phyloP scores from a whole-genome alignment of 805 yeast species.

The Candida xiaguanensis region DNA sequence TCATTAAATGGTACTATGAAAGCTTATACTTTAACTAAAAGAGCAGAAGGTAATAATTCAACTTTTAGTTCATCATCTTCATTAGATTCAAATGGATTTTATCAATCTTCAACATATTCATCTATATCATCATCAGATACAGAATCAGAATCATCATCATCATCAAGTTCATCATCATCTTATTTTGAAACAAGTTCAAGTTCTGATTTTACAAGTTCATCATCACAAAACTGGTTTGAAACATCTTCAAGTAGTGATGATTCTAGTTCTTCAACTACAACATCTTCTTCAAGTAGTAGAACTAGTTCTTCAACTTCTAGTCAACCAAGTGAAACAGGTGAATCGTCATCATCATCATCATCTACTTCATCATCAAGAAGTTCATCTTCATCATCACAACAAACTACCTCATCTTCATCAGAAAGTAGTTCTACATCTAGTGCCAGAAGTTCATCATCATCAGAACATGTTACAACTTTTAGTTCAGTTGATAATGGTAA shows the following conservation, averaged over 20 bases:
- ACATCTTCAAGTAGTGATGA: neutral
- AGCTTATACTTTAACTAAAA: neutral
- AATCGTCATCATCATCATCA: neutral
- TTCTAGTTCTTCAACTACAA: neutral
- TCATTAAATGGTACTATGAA: too few relatives aligned
- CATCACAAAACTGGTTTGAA: neutral
- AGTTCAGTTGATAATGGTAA: conserved; percentile 33
- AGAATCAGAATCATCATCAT: neutral
- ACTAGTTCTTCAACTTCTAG: neutral
- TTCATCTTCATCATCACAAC: conserved; percentile 4
- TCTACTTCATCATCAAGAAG: conserved; percentile 8
- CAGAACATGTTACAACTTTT: conserved; percentile 20
- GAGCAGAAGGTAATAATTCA: conserved; percentile 9
- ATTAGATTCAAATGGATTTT: neutral
- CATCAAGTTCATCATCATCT: neutral
- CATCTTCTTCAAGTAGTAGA: neutral
- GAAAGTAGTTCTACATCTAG: conserved; percentile 1
- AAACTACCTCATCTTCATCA: conserved; percentile 8
- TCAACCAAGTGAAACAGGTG: neutral
- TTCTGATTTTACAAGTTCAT: neutral
- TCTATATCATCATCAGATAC: neutral
- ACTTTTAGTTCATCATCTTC: neutral
- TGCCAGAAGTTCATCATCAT: conserved; percentile 3
- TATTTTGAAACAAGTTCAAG: too few relatives aligned
- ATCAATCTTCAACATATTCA: neutral